Evolutionary conservation across 2,329 filamentous ascomycete genomes (phyloP), one percentile per base, ranked within the genome.

Genomic region (Fusarium praegraminearum): DNA sequence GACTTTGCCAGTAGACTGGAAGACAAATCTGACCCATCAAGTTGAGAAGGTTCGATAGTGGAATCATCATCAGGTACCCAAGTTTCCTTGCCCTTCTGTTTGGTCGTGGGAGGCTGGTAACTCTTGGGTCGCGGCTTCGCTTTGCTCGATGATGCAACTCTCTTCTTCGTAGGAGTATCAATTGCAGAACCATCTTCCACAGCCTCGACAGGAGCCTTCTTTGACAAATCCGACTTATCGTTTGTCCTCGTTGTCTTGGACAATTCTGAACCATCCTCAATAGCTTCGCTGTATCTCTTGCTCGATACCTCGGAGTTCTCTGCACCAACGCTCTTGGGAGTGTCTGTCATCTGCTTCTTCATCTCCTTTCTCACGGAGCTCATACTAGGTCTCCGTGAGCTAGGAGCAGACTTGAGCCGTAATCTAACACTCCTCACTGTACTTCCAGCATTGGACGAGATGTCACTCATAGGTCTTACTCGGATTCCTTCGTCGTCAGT

Each of bases 1-100:
- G 86, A 85, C 67, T 87, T 87, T 35, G 81, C 83, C 6, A 83
- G 71, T 12, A 81, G 65, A 47, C 77, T 80, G 3, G 80, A 80
- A 5, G 76, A 77, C 6, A 80, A 45, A 18, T 81, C 79, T 6
- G 78, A 80, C 6, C 64, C 66, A 8, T 73, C 73, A 2, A 76
- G 62, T 18, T 75, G 68, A 15, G 71, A 72, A 20, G 68, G 65
- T 46, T 74, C 74, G 6, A 77, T 43, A 22, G 65, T 65, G 5
- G 78, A 77, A 6, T 66, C 72, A 9, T 79, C 77, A 20, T 79
- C 77, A 22, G 73, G 75, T 15, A 74, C 68, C 57, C 71, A 75
- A 7, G 78, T 76, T 18, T 71, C 68, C 10, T 76, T 73, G 10
- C 78, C 77, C 32, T 71, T 74, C 7, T 66, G 60, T 28, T 70